These are phyloP conservation scores for Cladosporium sp. DNA, from an alignment of 2,329 filamentous ascomycete species.

Conservation along the genomic window DNA sequence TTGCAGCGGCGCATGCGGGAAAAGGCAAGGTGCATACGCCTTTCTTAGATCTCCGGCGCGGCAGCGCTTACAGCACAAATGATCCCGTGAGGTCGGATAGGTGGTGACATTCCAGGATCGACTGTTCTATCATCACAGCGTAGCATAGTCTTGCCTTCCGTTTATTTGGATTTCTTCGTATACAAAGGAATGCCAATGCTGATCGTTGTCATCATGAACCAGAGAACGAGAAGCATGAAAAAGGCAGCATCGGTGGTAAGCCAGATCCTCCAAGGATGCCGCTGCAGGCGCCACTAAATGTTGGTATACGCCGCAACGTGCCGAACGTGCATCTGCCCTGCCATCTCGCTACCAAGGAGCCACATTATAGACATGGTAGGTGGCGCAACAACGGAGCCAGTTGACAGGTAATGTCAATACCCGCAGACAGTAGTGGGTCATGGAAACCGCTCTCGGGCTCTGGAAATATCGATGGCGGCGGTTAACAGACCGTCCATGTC, in stretches of 20 bases:
- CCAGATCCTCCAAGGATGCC: constrained; percentile 6
- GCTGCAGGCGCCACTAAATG: constrained; percentile 12
- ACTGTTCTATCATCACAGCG: too few relatives aligned
- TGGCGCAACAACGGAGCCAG: neutral
- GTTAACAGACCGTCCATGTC: neutral
- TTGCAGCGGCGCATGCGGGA: constrained; percentile 9
- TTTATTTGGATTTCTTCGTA: too few relatives aligned
- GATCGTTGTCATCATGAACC: neutral
- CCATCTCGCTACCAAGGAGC: constrained; percentile 1
- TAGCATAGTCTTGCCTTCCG: too few relatives aligned
- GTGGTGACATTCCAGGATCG: neutral
- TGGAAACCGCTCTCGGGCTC: neutral
- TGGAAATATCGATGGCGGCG: neutral
- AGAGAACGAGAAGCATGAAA: neutral
- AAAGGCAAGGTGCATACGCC: constrained; percentile 9
- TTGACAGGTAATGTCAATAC: neutral
- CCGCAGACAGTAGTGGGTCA: neutral
- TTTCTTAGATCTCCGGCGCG: constrained; percentile 5
- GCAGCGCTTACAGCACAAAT: constrained; percentile 10
- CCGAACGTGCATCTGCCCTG: constrained; percentile 5
- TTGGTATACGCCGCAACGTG: constrained; percentile 3
- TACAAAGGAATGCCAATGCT: too few relatives aligned
- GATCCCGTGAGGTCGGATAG: constrained; percentile 9
- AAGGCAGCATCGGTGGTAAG: neutral
- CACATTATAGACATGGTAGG: neutral